Conservation (phyloP, 305 asterid genomes). For the Caryopteris hybrid region DNA sequence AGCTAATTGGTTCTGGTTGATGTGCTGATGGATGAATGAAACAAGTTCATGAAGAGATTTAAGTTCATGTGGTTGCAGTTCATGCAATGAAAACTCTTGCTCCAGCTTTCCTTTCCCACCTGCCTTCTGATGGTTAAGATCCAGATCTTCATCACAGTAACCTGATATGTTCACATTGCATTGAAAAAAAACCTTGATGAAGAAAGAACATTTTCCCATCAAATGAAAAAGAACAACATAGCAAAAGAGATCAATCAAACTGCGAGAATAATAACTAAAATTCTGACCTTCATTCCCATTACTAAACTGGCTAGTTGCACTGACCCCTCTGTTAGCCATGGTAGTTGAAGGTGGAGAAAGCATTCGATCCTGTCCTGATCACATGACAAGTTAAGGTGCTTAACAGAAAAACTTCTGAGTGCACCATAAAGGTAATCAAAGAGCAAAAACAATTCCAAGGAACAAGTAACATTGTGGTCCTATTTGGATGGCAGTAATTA, state of each 20-base stretch:
- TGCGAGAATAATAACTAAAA: conserved; percentile 17
- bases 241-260: conserved; percentile 3
- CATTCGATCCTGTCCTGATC: conserved; percentile 78
- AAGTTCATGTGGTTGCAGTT: conserved; percentile 56
- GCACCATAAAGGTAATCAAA: conserved; percentile 11
- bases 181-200: conserved; percentile 16
- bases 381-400: conserved; percentile 32
- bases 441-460: conserved; percentile 7
- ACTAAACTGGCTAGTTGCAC: conserved; percentile 34
- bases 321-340: conserved; percentile 22
- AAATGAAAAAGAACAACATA: conserved; percentile 1
- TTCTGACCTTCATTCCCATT: conserved; percentile 32
- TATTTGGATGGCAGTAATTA: neutral
- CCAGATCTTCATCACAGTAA: conserved; percentile 26
- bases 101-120: conserved; percentile 33
- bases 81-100: conserved; percentile 39
- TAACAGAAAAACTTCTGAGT: conserved; percentile 14
- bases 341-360: conserved; percentile 45
- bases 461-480: conserved; percentile 8
- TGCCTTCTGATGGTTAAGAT: conserved; percentile 25
- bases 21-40: conserved; percentile 59
- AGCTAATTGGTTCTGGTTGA: conserved; percentile 42
- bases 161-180: conserved; percentile 30
- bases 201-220: conserved; percentile 17
- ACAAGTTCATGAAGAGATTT: conserved; percentile 68